Evolutionary conservation across 1,284 basidiomycete genomes (phyloP).

Genomic region (Fomitopsis pinicola): DNA sequence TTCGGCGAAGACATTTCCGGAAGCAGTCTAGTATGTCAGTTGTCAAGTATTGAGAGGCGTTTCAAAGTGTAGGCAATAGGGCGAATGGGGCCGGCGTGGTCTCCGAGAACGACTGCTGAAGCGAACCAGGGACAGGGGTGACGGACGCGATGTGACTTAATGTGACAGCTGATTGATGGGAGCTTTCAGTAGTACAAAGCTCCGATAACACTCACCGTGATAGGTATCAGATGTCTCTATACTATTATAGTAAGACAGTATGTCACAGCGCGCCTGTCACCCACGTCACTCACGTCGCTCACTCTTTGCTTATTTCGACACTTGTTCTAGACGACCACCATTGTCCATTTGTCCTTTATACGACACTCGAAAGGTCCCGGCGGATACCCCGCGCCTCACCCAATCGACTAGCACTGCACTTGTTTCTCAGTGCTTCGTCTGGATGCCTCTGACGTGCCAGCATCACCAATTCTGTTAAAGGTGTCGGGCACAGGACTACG

Average conservation of each 20-base stretch:
- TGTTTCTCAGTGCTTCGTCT: too few species aligned
- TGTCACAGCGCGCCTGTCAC: background rate
- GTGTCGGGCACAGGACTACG: too few species aligned
- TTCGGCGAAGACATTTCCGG: slow-evolving; percentile 50
- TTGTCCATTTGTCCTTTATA: too few species aligned
- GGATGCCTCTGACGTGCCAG: too few species aligned
- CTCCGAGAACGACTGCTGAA: background rate
- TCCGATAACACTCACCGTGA: background rate
- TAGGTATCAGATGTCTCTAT: background rate
- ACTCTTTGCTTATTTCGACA: too few species aligned
- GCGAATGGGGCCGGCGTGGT: background rate
- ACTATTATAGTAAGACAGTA: background rate
- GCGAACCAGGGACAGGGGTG: too few species aligned
- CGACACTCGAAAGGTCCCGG: too few species aligned
- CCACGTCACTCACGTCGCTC: too few species aligned
- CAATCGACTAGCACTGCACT: too few species aligned
- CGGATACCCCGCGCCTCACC: too few species aligned
- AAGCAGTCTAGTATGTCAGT: background rate
- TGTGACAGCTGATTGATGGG: background rate
- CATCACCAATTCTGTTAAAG: too few species aligned
- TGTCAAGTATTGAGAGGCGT: background rate
- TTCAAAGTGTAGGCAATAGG: background rate
- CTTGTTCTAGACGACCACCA: too few species aligned
- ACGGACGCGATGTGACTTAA: background rate
- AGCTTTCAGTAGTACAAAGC: background rate